Base-by-base conservation (phyloP, 116 monocot species). In the Posidonia oceanica region DNA sequence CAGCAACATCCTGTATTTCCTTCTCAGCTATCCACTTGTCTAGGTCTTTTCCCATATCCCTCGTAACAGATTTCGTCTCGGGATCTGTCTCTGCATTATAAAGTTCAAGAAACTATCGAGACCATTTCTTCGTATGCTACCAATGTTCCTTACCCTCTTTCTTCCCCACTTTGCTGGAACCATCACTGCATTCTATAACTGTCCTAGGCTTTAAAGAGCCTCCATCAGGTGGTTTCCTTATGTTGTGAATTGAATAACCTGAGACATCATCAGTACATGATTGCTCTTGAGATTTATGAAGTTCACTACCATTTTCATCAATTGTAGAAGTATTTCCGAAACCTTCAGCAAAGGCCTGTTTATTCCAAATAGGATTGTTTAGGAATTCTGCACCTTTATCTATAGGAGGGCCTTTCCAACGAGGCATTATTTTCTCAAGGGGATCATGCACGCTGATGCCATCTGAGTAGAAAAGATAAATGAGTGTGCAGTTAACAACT, bases 121-220 rank as follows among this genome's bases (percentile, higher is more conserved):
- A 85, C 91, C 91, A 91, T 78, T 80, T 91, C 81, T 91, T 91
- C 52, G 91, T 91, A 70, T 91, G 91, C 68, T 85, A 62, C 91
- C 91, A 91, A 18, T 91, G 85, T 54, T 91, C 91, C 64, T 81
- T 91, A 10, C 79, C 79, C 10, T 11, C 72, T 57, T 85, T 88
- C 71, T 87, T 91, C 21, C 91, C 91, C 48, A 77, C 69, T 78
- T 83, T 85, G 29, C n/a, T 80, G 17, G 88, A 81, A 60, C 91
- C 88, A 76, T 91, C 91, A 74, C 91, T 91, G 76, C 85, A 74
- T 68, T 91, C 83, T 75, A 91, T 82, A 66, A 91, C 61, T n/a
- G 81, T 80, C 74, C 74, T 91, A 18, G 60, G 59, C 53, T 64
- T 67, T 39, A 51, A 4, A 63, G 82, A 82, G 60, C 63, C 40